A percentile compares a stretch with the other conserved stretches of the same genome.
These are phyloP conservation scores for Petasospora rhodanensis DNA, from an alignment of 1,139 yeast species.

Conservation along the genomic window DNA sequence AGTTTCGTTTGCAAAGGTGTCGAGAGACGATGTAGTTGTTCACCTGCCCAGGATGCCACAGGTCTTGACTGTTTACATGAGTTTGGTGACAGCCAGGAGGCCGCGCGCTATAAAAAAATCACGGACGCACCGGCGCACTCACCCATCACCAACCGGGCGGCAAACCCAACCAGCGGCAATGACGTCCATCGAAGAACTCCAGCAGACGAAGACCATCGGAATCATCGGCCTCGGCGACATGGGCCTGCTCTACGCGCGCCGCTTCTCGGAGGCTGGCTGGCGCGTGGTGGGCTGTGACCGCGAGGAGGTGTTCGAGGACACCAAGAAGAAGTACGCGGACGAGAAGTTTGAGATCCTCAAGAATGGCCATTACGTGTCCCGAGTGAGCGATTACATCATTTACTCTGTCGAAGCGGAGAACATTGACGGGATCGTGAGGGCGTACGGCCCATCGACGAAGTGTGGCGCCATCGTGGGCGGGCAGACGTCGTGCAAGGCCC, in stretches of 20 bases:
- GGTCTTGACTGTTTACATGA: too few species aligned
- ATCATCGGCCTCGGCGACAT: conserved; percentile 96
- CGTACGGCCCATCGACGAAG: conserved; percentile 85
- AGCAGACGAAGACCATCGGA: conserved; percentile 56
- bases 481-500: conserved; percentile 91
- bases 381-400: conserved; percentile 74
- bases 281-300: conserved; percentile 86
- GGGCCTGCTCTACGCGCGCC: conserved; percentile 83
- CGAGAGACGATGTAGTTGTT: too few species aligned
- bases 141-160: too few species aligned
- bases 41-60: too few species aligned
- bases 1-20: too few species aligned
- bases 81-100: too few species aligned
- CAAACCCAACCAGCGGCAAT: conserved; percentile 1
- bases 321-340: conserved; percentile 38
- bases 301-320: conserved; percentile 55
- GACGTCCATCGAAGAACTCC: conserved; percentile 6
- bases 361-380: conserved; percentile 81
- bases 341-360: conserved; percentile 50
- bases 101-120: too few species aligned
- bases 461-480: conserved; percentile 94
- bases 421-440: conserved; percentile 62
- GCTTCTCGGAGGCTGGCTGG: conserved; percentile 85
- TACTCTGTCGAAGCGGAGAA: conserved; percentile 90
- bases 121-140: too few species aligned